Conservation (phyloP, 495 filamentous ascomycete species). For the Trypethelium eluteriae region DNA sequence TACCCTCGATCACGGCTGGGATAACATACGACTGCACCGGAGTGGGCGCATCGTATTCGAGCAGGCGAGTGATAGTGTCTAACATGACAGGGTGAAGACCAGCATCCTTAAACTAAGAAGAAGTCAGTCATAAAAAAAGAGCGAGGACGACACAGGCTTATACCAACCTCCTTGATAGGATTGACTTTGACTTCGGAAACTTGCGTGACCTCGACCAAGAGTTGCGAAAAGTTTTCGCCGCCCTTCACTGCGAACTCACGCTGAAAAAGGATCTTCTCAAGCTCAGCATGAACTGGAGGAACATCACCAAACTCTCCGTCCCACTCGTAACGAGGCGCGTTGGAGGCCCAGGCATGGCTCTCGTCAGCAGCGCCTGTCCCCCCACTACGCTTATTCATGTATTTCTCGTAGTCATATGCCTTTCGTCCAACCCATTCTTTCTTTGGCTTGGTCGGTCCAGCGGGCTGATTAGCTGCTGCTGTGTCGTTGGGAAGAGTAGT, state of each 20-base stretch:
- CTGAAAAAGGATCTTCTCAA: constrained; percentile 70
- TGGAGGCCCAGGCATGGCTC: constrained; percentile 46
- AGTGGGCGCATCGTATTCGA: constrained; percentile 61
- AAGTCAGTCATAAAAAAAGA: constrained; percentile 1
- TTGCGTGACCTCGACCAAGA: constrained; percentile 50
- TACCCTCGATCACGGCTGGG: constrained; percentile 61
- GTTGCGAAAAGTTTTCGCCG: constrained; percentile 40
- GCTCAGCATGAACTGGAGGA: constrained; percentile 55
- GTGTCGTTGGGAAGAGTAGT: too few relatives aligned
- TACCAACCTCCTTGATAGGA: constrained; percentile 44
- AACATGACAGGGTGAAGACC: constrained; percentile 79
- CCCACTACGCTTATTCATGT: background rate
- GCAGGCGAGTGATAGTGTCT: constrained; percentile 60
- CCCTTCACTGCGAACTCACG: constrained; percentile 39
- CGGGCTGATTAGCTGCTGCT: background rate
- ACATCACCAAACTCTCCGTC: constrained; percentile 78
- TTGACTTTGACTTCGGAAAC: constrained; percentile 49
- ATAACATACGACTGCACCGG: constrained; percentile 80
- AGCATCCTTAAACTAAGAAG: constrained; percentile 57
- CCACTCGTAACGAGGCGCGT: constrained; percentile 71
- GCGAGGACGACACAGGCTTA: constrained; percentile 4
- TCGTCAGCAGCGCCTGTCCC: constrained; percentile 16
- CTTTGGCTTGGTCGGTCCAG: background rate
- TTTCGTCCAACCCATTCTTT: constrained; percentile 7
- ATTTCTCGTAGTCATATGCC: constrained; percentile 17